Evolutionary conservation across 2,329 filamentous ascomycete species (phyloP).

Genomic region (Cercospora berteroae): DNA sequence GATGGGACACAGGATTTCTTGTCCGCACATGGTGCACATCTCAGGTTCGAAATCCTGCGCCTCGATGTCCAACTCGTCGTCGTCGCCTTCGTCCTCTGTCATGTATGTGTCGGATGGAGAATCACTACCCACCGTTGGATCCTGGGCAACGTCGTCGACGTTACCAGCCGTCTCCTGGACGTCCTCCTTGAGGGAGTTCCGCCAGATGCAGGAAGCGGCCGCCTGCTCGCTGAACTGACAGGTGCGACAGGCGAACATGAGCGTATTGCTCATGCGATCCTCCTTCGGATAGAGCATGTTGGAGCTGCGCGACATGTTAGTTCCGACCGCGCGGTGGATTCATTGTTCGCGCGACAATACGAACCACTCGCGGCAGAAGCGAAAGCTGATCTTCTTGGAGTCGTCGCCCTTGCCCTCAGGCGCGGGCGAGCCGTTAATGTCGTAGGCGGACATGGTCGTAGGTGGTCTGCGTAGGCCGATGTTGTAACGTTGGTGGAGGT

Average conservation of each 20-base stretch:
- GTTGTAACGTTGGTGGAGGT: neutral
- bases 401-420: constrained; percentile 39
- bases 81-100: constrained; percentile 26
- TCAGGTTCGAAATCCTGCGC: constrained; percentile 40
- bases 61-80: constrained; percentile 20
- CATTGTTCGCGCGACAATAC: neutral
- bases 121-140: constrained; percentile 87
- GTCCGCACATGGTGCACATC: constrained; percentile 59
- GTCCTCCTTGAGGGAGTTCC: constrained; percentile 87
- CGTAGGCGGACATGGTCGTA: constrained; percentile 28
- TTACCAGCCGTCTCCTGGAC: constrained; percentile 95
- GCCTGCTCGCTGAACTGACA: constrained; percentile 89
- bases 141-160: constrained; percentile 92
- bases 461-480: neutral
- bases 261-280: constrained; percentile 75
- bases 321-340: neutral
- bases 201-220: constrained; percentile 86
- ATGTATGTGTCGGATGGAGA: constrained; percentile 19
- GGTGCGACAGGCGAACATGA: constrained; percentile 94
- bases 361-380: constrained; percentile 95
- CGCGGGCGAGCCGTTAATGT: constrained; percentile 41
- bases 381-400: constrained; percentile 81
- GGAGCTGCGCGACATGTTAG: constrained; percentile 55
- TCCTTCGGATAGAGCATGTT: constrained; percentile 98
- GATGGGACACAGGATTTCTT: constrained; percentile 54